Base-by-base conservation (phyloP, 352 stramenopile species). In the Phytopythium mirpurense region DNA sequence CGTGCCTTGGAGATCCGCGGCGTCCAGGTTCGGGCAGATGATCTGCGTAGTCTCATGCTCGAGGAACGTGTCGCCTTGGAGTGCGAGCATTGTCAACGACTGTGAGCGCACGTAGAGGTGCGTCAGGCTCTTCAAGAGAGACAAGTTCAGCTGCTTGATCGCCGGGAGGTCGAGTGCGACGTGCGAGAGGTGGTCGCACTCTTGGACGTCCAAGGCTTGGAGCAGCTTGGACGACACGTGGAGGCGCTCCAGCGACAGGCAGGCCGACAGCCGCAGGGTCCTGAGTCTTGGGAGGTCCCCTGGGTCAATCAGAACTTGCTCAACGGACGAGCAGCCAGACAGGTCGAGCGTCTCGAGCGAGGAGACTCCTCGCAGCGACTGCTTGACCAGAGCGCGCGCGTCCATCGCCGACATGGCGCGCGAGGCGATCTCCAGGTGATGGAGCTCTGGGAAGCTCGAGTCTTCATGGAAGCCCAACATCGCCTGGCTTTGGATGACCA, bases 81-180 rank as follows among this genome's bases (percentile, higher is more conserved):
- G 56, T 19, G 75, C 76, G 16, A 89, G 55, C 18, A 53, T 45
- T 4, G 52, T 59, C 7, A 91, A 59, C 6, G 67, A 63, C 19
- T 59, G 52, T 10, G 75, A 76, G 19, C 66, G 68, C 27, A 91
- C 62, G 43, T 73, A 77, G 45, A 89, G 45, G 29, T 86, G 65
- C 23, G 63, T 79, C 43, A 91, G 57, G 16, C 62, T 67, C 59
- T 78, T 78, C 29, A 89, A 59, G 26, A 77, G 85, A n/a, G 80
- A 86, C 48, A 89, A 54, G 38, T 91, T 68, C 18, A 88, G 56
- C 0, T 54, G 41, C n/a, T 48, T 57, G 1, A 63, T 51, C 2
- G 27, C 32, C 26, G 70, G 56, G 3, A 89, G 31, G 45, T 88
- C 67, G 29, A 89, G 61, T 12, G 83, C 32, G 18, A 83, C 26